phyloP scores from a whole-genome alignment of 163 green algal genomes.

The Smithsoniella earleae region DNA sequence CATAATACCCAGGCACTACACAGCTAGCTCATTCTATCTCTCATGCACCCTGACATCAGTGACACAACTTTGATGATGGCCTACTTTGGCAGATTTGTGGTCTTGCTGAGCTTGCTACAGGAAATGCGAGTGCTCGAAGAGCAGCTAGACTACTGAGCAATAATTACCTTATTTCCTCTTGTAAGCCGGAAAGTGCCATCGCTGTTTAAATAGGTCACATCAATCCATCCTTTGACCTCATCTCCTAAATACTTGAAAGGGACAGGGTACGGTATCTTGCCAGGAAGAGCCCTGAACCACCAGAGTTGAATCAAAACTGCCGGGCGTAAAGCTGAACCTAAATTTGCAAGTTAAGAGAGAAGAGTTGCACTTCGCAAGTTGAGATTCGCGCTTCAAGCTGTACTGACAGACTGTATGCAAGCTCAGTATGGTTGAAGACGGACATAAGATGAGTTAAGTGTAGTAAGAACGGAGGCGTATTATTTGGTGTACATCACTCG shows the following conservation, averaged over 20 bases:
- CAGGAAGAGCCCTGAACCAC: slow-evolving; percentile 50
- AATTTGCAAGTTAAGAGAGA: neutral
- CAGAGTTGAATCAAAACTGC: neutral
- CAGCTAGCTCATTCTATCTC: neutral
- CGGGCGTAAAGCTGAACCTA: neutral
- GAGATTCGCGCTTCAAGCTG: too few species aligned
- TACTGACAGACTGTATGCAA: too few species aligned
- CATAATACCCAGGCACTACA: too few species aligned
- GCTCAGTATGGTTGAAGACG: too few species aligned
- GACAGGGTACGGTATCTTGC: slow-evolving; percentile 89
- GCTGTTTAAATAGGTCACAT: slow-evolving; percentile 68
- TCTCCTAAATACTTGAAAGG: slow-evolving; percentile 87
- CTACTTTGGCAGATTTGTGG: neutral
- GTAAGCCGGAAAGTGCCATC: slow-evolving; percentile 63
- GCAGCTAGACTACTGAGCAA: neutral
- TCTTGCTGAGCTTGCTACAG: neutral
- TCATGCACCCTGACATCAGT: neutral
- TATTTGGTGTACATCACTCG: neutral
- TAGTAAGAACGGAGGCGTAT: neutral
- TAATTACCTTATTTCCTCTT: slow-evolving; percentile 72
- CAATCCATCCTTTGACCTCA: slow-evolving; percentile 85
- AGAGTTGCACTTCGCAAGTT: neutral
- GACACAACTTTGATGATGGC: neutral
- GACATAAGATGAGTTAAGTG: too few species aligned
- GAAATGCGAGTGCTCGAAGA: neutral